A percentile compares a stretch with the other conserved stretches of the same genome.
Evolutionary conservation across 2,329 filamentous ascomycete genomes (phyloP).

Genomic region (Raffaelea deltoideospora): DNA sequence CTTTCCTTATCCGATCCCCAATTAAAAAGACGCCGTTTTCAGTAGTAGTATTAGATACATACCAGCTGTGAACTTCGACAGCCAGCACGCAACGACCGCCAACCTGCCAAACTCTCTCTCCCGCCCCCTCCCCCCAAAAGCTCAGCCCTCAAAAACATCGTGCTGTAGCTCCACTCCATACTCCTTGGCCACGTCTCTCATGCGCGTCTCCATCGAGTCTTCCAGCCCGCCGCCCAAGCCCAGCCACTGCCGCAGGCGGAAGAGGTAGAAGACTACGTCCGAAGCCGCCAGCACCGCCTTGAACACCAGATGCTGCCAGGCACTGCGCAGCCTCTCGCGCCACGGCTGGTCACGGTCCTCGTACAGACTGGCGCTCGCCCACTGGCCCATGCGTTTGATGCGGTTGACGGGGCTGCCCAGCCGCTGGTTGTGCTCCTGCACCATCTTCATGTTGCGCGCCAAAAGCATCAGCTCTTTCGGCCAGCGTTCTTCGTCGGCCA

Average conservation of each 20-base stretch:
- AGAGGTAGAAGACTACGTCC: conserved; percentile 73
- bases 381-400: conserved; percentile 83
- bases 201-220: conserved; percentile 77
- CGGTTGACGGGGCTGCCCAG: conserved; percentile 81
- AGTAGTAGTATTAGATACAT: too few species aligned
- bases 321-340: conserved; percentile 49
- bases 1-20: too few species aligned
- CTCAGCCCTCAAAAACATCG: conserved; percentile 69
- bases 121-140: background rate
- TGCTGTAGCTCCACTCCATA: conserved; percentile 86
- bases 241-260: conserved; percentile 60
- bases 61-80: too few species aligned
- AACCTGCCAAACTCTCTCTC: background rate
- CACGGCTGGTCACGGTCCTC: conserved; percentile 53
- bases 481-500: conserved; percentile 77
- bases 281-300: conserved; percentile 57
- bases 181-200: conserved; percentile 78
- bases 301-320: conserved; percentile 70
- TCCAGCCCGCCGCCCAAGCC: conserved; percentile 78
- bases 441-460: conserved; percentile 79
- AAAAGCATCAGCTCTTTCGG: conserved; percentile 87
- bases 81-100: too few species aligned
- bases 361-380: conserved; percentile 74
- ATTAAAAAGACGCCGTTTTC: too few species aligned
- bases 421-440: conserved; percentile 86